These are phyloP conservation scores for Vitis rupestris DNA, from an alignment of 164 flowering plant genomes.

Conservation along the genomic window DNA sequence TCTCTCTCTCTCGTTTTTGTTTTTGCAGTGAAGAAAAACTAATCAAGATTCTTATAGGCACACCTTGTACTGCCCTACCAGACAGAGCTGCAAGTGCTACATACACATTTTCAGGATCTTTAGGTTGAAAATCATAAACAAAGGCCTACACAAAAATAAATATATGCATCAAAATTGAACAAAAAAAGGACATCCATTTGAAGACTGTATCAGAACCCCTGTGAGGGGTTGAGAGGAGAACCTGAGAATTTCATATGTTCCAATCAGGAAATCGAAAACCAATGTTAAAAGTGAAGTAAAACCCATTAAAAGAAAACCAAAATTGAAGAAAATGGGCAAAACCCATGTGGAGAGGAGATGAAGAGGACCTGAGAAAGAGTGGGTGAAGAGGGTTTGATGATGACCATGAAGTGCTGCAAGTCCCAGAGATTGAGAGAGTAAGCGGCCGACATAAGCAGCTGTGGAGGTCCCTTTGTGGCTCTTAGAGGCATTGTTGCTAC, in stretches of 20 bases:
- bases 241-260: too few species aligned
- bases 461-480: slow-evolving; percentile 72
- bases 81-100: slow-evolving; percentile 67
- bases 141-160: slow-evolving; percentile 33
- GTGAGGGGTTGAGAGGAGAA: too few species aligned
- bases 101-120: slow-evolving; percentile 68
- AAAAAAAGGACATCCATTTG: too few species aligned
- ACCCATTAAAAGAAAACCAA: not conserved
- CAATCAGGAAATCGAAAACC: too few species aligned
- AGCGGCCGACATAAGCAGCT: slow-evolving; percentile 60
- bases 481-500: slow-evolving; percentile 67
- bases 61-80: slow-evolving; percentile 64
- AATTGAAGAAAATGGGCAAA: not conserved
- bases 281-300: too few species aligned
- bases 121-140: slow-evolving; percentile 85
- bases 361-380: slow-evolving; percentile 34
- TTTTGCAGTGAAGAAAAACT: not conserved
- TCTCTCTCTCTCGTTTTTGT: too few species aligned
- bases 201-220: too few species aligned
- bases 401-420: slow-evolving; percentile 80
- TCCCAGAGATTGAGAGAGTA: slow-evolving; percentile 64
- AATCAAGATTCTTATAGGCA: not conserved
- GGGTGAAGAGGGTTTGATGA: slow-evolving; percentile 48
- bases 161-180: not conserved
- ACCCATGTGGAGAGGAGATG: not conserved